Evolutionary conservation across 2,329 filamentous ascomycete genomes (phyloP).

Genomic region (Truncatella angustata): DNA sequence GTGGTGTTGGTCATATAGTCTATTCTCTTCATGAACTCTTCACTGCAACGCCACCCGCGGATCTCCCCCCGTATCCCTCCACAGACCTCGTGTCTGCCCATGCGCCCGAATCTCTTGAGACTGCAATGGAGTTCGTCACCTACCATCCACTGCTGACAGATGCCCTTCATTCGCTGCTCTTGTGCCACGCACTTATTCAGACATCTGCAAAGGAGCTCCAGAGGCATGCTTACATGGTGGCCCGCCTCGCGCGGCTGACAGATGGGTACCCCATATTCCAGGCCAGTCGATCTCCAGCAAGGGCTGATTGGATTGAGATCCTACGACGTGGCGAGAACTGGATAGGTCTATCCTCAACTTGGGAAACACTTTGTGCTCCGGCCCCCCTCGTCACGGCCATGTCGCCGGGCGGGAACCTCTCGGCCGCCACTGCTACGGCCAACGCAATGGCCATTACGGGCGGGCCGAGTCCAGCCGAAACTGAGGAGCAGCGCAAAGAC

Average conservation of each 20-base stretch:
- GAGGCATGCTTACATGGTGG: slow-evolving; percentile 79
- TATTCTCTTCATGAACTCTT: slow-evolving; percentile 64
- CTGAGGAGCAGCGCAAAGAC: slow-evolving; percentile 54
- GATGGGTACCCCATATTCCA: slow-evolving; percentile 83
- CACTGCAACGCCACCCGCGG: slow-evolving; percentile 61
- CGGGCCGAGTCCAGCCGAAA: slow-evolving; percentile 35
- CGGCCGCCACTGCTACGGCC: slow-evolving; percentile 27
- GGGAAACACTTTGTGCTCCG: slow-evolving; percentile 70
- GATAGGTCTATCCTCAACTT: slow-evolving; percentile 62
- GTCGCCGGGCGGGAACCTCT: slow-evolving; percentile 18
- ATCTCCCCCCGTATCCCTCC: slow-evolving; percentile 66
- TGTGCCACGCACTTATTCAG: slow-evolving; percentile 77
- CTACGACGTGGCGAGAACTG: slow-evolving; percentile 66
- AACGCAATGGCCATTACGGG: slow-evolving; percentile 35
- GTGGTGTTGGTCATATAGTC: slow-evolving; percentile 33
- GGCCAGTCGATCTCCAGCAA: slow-evolving; percentile 66
- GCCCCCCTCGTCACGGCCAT: slow-evolving; percentile 45
- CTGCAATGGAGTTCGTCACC: slow-evolving; percentile 61
- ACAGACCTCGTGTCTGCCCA: slow-evolving; percentile 32
- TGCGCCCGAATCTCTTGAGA: slow-evolving; percentile 30
- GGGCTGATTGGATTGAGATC: slow-evolving; percentile 79
- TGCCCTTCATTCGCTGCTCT: slow-evolving; percentile 72
- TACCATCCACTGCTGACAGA: slow-evolving; percentile 81
- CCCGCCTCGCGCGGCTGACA: slow-evolving; percentile 68
- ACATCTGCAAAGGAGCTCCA: slow-evolving; percentile 75